Evolutionary conservation across 1,284 basidiomycete species (phyloP).

Genomic region (Coniferiporia weirii): DNA sequence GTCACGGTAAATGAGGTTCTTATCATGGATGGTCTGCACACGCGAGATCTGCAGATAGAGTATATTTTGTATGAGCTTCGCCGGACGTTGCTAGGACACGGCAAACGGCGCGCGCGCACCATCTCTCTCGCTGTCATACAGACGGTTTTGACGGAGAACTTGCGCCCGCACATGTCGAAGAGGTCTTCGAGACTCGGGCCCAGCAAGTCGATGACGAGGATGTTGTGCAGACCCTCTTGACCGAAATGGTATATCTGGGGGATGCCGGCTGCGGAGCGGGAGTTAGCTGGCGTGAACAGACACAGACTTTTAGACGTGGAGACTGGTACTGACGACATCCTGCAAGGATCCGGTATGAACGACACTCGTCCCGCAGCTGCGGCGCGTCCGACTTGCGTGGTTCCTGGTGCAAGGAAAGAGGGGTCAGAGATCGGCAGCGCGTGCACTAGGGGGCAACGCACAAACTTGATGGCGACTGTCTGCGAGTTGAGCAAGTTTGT

Average conservation of each 20-base stretch:
- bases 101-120: slow-evolving; percentile 43
- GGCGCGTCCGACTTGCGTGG: slow-evolving; percentile 95
- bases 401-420: slow-evolving; percentile 51
- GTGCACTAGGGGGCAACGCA: slow-evolving; percentile 38
- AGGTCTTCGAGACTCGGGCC: slow-evolving; percentile 92
- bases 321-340: slow-evolving; percentile 73
- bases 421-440: slow-evolving; percentile 5
- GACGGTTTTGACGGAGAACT: slow-evolving; percentile 93
- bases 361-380: slow-evolving; percentile 93
- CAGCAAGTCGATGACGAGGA: slow-evolving; percentile 92
- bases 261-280: slow-evolving; percentile 60
- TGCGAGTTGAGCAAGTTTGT: slow-evolving; percentile 94
- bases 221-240: slow-evolving; percentile 96
- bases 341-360: slow-evolving; percentile 91
- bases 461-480: slow-evolving; percentile 98
- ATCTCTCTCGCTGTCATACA: slow-evolving; percentile 97
- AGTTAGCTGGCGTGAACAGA: background rate
- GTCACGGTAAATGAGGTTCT: slow-evolving; percentile 95
- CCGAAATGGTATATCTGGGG: slow-evolving; percentile 98
- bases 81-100: background rate
- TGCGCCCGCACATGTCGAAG: slow-evolving; percentile 94
- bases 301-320: slow-evolving; percentile 3
- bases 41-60: slow-evolving; percentile 59
- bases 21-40: slow-evolving; percentile 94
- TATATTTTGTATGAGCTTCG: background rate